Evolutionary conservation across 192 early-diverging fungal species (phyloP).

Genomic region (Umbelopsis vinacea): DNA sequence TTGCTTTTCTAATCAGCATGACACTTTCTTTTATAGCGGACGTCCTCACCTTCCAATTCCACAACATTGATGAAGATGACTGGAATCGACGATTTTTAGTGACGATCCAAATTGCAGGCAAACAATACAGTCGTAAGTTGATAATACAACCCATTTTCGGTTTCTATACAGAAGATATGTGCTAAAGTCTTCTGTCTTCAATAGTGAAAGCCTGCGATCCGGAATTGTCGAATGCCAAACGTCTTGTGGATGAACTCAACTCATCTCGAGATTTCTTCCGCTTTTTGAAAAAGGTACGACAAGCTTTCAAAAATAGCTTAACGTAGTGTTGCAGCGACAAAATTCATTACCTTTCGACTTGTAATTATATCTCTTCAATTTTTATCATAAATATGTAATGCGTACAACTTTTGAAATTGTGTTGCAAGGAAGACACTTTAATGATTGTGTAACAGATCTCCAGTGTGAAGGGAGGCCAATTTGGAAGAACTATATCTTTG

Average conservation of each 20-base stretch:
- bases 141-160: neutral
- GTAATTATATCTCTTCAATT: neutral
- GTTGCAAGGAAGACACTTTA: neutral
- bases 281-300: constrained; percentile 6
- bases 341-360: neutral
- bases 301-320: constrained; percentile 2
- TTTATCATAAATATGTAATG: neutral
- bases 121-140: constrained; percentile 10
- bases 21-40: neutral
- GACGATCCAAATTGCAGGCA: constrained; percentile 10
- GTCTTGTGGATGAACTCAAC: constrained; percentile 9
- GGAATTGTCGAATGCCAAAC: neutral
- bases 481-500: no score
- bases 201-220: constrained; percentile 14
- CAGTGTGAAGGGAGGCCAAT: no score
- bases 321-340: neutral
- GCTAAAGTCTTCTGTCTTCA: neutral
- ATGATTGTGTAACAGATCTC: neutral
- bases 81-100: constrained; percentile 9
- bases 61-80: constrained; percentile 16
- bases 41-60: constrained; percentile 14
- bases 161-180: neutral
- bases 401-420: neutral
- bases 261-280: constrained; percentile 5
- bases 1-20: neutral